phyloP scores from a whole-genome alignment of 2,329 filamentous ascomycete species.

The Endothia cerciana region DNA sequence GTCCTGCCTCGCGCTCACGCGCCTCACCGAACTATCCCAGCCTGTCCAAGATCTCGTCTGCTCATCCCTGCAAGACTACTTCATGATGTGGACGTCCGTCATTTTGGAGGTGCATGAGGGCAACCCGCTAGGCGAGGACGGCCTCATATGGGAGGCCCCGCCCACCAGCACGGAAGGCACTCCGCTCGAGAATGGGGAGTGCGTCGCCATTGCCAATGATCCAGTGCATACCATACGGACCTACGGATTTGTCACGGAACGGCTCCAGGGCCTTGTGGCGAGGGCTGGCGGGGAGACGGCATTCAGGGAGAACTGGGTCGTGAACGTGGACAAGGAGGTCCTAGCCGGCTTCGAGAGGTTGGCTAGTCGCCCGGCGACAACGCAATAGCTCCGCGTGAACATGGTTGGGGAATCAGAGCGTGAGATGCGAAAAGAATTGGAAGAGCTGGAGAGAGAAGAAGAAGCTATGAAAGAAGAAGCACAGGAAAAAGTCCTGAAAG shows the following conservation, averaged over 20 bases:
- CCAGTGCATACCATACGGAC: conserved; percentile 69
- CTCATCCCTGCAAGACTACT: conserved; percentile 69
- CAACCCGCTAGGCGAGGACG: conserved; percentile 54
- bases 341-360: conserved; percentile 63
- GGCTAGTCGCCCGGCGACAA: conserved; percentile 7
- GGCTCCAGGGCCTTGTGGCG: conserved; percentile 62
- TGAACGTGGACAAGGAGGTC: conserved; percentile 77
- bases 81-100: conserved; percentile 75
- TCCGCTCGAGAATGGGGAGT: conserved; percentile 56
- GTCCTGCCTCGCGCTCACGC: conserved; percentile 72
- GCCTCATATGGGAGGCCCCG: conserved; percentile 50
- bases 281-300: conserved; percentile 64
- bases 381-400: background rate
- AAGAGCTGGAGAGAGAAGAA: background rate
- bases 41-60: conserved; percentile 63
- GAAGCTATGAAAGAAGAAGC: background rate
- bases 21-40: conserved; percentile 67
- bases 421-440: background rate
- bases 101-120: conserved; percentile 68
- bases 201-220: conserved; percentile 61
- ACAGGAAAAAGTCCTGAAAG: background rate
- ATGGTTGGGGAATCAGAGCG: background rate
- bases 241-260: conserved; percentile 65
- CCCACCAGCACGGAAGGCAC: conserved; percentile 57
- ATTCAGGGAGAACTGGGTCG: conserved; percentile 71